Base-by-base conservation (phyloP, 257 asterid species). In the Salvia rosmarinus region DNA sequence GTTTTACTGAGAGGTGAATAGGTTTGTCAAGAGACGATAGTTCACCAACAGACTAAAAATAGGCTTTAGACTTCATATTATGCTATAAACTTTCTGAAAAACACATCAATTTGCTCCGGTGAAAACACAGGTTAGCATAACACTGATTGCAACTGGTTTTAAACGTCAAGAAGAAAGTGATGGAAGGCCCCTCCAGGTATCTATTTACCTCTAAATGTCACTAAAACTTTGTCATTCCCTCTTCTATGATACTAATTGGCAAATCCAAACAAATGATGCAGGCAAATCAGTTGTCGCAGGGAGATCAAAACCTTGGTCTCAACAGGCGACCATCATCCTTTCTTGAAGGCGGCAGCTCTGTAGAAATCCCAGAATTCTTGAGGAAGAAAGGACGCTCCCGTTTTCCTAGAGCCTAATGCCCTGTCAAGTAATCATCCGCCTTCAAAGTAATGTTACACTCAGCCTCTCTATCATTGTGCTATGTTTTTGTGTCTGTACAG, bases 81-180 rank as follows among this genome's bases (percentile, higher is more conserved):
- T 19, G 9, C 10, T 7, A 19, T n/a, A 6, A 57, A 35, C 25
- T 35, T 64, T 37, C 42, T 49, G 55, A 40, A 37, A 37, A 66
- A 52, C 23, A 69, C 69, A 51, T 67, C 17, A 13, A 8, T 42
- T 65, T 40, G 11, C 63, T 78, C 61, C 74, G 55, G 69, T 75
- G 30, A 17, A 56, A 30, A 63, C 77, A 58, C 88, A 92, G 96
- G 90, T 93, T 55, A 89, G 97, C 84, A 90, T 93, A 75, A 93
- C 98, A 13, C 64, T 93, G 75, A 93, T 93, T 21, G 97, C 98
- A 71, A 93, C 98, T 51, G 98, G 98, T 55, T 93, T 93, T 68
- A 90, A 92, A 84, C 91, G 98, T 21, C 98, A 85, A 85, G 93
- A 92, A 82, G 97, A 91, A 89, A 85, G 88, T 60, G 98, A 90